Evolutionary conservation across 306 rosid genomes (phyloP), one percentile per base, ranked within the genome.

Genomic region (Malus fusca): DNA sequence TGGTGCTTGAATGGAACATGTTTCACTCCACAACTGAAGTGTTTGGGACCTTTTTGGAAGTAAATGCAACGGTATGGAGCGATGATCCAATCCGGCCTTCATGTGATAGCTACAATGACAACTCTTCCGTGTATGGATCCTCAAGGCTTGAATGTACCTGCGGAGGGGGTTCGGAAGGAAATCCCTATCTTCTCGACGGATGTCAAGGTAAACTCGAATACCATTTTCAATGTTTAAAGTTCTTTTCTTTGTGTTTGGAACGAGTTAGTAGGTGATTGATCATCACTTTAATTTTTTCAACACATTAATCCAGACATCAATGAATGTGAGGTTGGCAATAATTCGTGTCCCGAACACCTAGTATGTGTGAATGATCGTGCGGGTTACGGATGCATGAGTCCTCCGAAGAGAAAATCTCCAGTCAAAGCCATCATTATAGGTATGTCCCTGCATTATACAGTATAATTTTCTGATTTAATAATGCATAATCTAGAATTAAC

Each of bases 341-440:
- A 3, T 28, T 0, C 0, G 0, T 40, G 40, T 11, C 0, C 2
- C 28, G 3, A 9, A 1, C 42, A 2, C 19, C 0, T 0, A 6
- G 19, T 18, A 22, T 77, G 80, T 71, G 17, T 18, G 33, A 13
- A 12, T n/a, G 0, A 0, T 6, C 0, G 0, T 26, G 11, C 42
- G 2, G n/a, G 30, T 0, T 42, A 15, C 1, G 2, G 10, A 60
- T 77, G 75, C 70, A 0, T 35, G 9, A 6, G 0, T 8, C 1
- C 8, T 3, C 68, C 62, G 8, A 3, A 23, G n/a, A 69, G 70
- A 15, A 53, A 19, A 6, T 26, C 43, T 8, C 33, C 11, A 15
- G 63, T 53, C 26, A 69, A 60, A 43, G 23, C 5, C 23, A 5
- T 77, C 62, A 18, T 77, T 8, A 69, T 58, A 69, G 80, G 80